Percentiles rank a stretch among this genome's conserved stretches.
phyloP scores from a whole-genome alignment of 192 early-diverging fungal genomes.

The Coemansia sp. region DNA sequence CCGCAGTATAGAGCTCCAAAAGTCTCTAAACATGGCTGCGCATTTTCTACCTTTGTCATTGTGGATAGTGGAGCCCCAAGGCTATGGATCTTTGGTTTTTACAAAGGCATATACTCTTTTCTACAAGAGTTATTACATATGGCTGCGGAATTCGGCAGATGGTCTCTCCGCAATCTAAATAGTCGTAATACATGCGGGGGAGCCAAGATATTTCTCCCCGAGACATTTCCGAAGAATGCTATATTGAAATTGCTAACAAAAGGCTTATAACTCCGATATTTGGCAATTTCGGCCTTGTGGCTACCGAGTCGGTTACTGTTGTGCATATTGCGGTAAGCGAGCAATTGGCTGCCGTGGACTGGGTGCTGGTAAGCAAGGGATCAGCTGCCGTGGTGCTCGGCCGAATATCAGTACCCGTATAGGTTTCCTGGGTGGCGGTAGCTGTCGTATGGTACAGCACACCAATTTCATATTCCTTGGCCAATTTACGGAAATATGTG shows the following conservation, averaged over 20 bases:
- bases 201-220: not conserved
- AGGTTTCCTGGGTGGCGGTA: not conserved
- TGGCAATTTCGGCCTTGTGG: not conserved
- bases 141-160: slow-evolving; percentile 2
- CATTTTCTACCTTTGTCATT: not conserved
- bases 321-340: slow-evolving; percentile 21
- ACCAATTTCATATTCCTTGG: slow-evolving; percentile 29
- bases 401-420: not conserved
- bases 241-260: not conserved
- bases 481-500: slow-evolving; percentile 15
- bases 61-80: too few species aligned
- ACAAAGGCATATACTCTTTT: too few species aligned
- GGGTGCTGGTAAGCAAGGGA: slow-evolving; percentile 17
- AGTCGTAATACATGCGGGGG: not conserved
- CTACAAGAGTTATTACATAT: too few species aligned
- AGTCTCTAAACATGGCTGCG: slow-evolving; percentile 5
- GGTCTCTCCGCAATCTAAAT: slow-evolving; percentile 1
- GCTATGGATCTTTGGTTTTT: too few species aligned
- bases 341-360: slow-evolving; percentile 17
- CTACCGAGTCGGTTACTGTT: not conserved
- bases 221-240: slow-evolving; percentile 8
- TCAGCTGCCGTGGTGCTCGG: slow-evolving; percentile 9
- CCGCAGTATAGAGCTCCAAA: not conserved
- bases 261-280: not conserved
- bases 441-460: slow-evolving; percentile 24